Evolutionary conservation across 2,329 filamentous ascomycete genomes (phyloP).

Genomic region (Hypomyces perniciosus): DNA sequence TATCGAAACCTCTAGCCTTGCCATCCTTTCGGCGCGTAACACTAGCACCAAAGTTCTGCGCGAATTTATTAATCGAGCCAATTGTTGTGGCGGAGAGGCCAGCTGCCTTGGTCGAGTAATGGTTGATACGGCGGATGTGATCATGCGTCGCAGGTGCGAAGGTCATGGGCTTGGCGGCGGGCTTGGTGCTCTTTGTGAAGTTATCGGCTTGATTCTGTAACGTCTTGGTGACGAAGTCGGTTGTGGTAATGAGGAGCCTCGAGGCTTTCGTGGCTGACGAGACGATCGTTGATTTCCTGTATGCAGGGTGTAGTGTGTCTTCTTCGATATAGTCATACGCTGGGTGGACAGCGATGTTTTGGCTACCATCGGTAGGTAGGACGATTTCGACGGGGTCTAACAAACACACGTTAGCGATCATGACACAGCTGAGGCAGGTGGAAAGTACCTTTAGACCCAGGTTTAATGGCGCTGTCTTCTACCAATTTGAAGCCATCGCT

Average conservation of each 20-base stretch:
- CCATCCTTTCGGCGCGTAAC: constrained; percentile 51
- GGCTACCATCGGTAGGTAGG: constrained; percentile 60
- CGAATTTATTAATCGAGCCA: constrained; percentile 72
- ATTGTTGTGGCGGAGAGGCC: constrained; percentile 80
- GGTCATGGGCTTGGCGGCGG: constrained; percentile 72
- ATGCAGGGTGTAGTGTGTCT: constrained; percentile 81
- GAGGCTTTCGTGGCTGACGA: constrained; percentile 83
- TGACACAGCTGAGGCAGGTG: not conserved
- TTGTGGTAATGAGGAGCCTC: constrained; percentile 84
- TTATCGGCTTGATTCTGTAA: constrained; percentile 71
- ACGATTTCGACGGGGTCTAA: constrained; percentile 72
- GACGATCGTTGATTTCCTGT: constrained; percentile 79
- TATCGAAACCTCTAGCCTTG: constrained; percentile 55
- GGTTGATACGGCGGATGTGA: constrained; percentile 82
- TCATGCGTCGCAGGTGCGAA: constrained; percentile 82
- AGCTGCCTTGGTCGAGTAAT: constrained; percentile 73
- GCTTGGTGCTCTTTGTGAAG: constrained; percentile 76
- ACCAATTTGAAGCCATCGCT: constrained; percentile 74
- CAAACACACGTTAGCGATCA: not conserved
- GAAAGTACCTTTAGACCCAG: constrained; percentile 72
- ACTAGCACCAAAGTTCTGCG: constrained; percentile 82
- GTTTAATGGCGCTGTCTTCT: constrained; percentile 67
- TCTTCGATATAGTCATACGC: constrained; percentile 68
- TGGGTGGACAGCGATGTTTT: constrained; percentile 60
- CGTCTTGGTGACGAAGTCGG: constrained; percentile 69